Conservation (phyloP, 1,284 basidiomycete species). For the Melanopsichium pennsylvanicum region DNA sequence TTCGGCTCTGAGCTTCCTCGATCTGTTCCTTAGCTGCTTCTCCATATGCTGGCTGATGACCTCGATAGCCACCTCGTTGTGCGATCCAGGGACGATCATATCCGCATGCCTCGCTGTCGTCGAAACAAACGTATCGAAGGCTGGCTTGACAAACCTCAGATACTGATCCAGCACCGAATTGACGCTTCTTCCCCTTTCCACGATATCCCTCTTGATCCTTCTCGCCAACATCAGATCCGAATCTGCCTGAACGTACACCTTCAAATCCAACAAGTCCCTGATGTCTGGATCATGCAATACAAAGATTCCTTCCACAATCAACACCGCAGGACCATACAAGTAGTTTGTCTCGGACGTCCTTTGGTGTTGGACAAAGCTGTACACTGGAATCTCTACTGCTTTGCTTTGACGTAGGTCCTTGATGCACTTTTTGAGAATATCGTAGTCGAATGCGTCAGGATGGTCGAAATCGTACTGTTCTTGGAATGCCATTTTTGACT, state of each 20-base stretch:
- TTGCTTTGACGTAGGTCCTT: conserved; percentile 77
- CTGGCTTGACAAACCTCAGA: conserved; percentile 82
- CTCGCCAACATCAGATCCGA: conserved; percentile 96
- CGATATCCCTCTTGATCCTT: conserved; percentile 84
- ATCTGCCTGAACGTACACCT: conserved; percentile 77
- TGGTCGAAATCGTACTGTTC: conserved; percentile 91
- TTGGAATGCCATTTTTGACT: conserved; percentile 79
- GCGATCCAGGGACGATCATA: conserved; percentile 63
- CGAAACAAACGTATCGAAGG: conserved; percentile 93
- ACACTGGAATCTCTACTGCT: conserved; percentile 78
- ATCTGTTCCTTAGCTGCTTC: conserved; percentile 72
- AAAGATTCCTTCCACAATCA: conserved; percentile 95
- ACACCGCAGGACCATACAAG: conserved; percentile 92
- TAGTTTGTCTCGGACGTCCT: conserved; percentile 85
- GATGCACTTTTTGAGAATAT: conserved; percentile 83
- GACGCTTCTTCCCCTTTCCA: conserved; percentile 84
- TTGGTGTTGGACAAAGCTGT: conserved; percentile 92
- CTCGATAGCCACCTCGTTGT: conserved; percentile 76
- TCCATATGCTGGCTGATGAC: conserved; percentile 90
- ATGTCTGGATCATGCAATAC: conserved; percentile 75
- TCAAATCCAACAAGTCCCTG: conserved; percentile 86
- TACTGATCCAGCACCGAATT: conserved; percentile 92
- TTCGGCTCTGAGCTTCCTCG: conserved; percentile 44
- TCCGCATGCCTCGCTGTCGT: conserved; percentile 87
- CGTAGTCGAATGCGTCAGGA: conserved; percentile 90